Percentiles rank a stretch among this genome's conserved stretches.
Conservation (phyloP, 2,329 filamentous ascomycete species). For the Penicillium frequentans region DNA sequence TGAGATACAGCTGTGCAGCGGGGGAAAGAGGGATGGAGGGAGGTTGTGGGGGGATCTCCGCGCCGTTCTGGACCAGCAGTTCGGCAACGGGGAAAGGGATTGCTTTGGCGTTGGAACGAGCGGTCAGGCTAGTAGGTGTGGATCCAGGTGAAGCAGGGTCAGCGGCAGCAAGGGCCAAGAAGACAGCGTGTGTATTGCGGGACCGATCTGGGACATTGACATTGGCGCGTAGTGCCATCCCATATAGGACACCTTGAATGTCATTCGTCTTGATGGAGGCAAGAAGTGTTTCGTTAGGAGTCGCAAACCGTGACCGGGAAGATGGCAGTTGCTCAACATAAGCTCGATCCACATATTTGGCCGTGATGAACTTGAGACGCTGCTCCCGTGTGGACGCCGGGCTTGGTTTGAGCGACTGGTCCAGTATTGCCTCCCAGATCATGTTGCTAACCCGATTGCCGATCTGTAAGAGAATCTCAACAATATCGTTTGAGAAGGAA, state of each 20-base stretch:
- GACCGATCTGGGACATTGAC: constrained; percentile 85
- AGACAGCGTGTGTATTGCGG: constrained; percentile 83
- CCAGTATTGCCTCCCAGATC: constrained; percentile 89
- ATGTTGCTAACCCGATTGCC: constrained; percentile 95
- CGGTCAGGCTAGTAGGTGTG: constrained; percentile 36
- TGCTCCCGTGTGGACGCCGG: constrained; percentile 83
- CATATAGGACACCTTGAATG: constrained; percentile 89
- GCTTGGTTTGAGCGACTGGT: constrained; percentile 69
- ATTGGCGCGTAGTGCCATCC: constrained; percentile 80
- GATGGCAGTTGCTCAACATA: constrained; percentile 74
- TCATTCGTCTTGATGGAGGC: constrained; percentile 96
- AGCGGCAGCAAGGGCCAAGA: constrained; percentile 85
- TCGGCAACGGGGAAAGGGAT: constrained; percentile 87
- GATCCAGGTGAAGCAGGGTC: constrained; percentile 76
- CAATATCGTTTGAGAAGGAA: constrained; percentile 94
- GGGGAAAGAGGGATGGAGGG: constrained; percentile 82
- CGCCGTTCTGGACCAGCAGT: constrained; percentile 88
- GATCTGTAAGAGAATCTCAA: constrained; percentile 86
- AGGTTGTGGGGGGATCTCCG: constrained; percentile 73
- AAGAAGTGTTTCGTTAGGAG: constrained; percentile 82
- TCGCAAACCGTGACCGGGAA: constrained; percentile 72
- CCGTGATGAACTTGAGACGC: constrained; percentile 88
- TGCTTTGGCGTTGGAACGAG: constrained; percentile 36
- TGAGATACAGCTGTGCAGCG: constrained; percentile 79
- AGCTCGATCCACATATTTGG: constrained; percentile 84